phyloP scores from a whole-genome alignment of 2,329 filamentous ascomycete species.

The Pyricularia pennisetigena region DNA sequence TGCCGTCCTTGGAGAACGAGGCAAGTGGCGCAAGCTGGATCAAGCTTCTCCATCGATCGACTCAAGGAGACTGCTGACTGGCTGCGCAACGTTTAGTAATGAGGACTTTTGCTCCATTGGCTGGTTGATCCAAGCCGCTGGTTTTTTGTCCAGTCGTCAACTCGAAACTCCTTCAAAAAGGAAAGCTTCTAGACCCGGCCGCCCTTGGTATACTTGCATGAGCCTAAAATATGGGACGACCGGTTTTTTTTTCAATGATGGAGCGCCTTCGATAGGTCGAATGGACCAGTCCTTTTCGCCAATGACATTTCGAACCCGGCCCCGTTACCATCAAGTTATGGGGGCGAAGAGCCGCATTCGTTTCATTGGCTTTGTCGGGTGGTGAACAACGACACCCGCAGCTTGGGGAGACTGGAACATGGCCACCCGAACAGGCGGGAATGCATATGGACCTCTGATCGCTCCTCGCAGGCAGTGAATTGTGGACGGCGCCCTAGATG shows the following conservation, averaged over 20 bases:
- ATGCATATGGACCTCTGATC: neutral
- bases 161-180: neutral
- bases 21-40: neutral
- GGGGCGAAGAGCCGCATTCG: constrained; percentile 18
- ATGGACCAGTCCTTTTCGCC: constrained; percentile 15
- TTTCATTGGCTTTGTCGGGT: neutral
- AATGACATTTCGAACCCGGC: constrained; percentile 15
- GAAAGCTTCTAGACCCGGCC: constrained; percentile 5
- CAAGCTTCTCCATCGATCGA: neutral
- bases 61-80: neutral
- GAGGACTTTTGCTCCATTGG: neutral
- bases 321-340: constrained; percentile 14
- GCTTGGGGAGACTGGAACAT: neutral
- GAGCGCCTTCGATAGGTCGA: constrained; percentile 9
- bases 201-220: neutral
- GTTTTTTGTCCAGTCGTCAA: neutral
- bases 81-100: neutral
- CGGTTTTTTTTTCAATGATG: constrained; percentile 15
- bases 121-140: neutral
- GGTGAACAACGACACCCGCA: neutral
- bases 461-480: neutral
- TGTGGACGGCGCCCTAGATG: neutral
- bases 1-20: neutral
- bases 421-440: neutral
- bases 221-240: constrained; percentile 15